phyloP scores from a whole-genome alignment of 768 basidiomycete species.

The Boletus huronensis region DNA sequence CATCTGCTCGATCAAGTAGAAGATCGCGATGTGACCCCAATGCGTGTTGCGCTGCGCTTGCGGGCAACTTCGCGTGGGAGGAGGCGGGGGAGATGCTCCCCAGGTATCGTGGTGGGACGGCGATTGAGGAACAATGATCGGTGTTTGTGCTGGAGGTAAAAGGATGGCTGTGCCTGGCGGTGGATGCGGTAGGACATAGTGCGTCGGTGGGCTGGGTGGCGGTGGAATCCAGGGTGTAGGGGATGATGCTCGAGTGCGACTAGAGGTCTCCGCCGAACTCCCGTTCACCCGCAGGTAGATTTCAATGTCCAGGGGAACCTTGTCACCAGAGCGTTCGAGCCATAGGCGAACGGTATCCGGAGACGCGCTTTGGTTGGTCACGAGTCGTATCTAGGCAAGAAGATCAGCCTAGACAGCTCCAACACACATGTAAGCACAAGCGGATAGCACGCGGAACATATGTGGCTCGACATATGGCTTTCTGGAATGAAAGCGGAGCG shows the following conservation, averaged over 20 bases:
- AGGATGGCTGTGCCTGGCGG: slow-evolving; percentile 29
- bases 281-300: slow-evolving; percentile 62
- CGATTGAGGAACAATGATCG: slow-evolving; percentile 47
- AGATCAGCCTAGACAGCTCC: neutral
- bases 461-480: neutral
- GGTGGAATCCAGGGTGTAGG: slow-evolving; percentile 33
- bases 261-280: slow-evolving; percentile 20
- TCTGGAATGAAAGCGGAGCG: neutral
- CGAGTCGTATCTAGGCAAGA: slow-evolving; percentile 59
- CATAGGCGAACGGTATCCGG: slow-evolving; percentile 79
- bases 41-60: slow-evolving; percentile 51
- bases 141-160: slow-evolving; percentile 37
- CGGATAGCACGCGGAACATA: slow-evolving; percentile 2
- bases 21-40: slow-evolving; percentile 80
- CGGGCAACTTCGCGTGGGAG: slow-evolving; percentile 24
- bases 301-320: slow-evolving; percentile 74
- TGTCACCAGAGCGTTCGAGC: slow-evolving; percentile 74
- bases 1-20: slow-evolving; percentile 77
- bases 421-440: neutral
- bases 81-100: slow-evolving; percentile 32
- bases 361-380: slow-evolving; percentile 65
- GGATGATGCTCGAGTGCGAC: slow-evolving; percentile 26
- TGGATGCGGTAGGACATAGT: slow-evolving; percentile 38
- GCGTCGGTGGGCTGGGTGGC: slow-evolving; percentile 30
- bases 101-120: slow-evolving; percentile 40